Base-by-base conservation (phyloP, 257 asterid species). In the Fraxinus pennsylvanica region DNA sequence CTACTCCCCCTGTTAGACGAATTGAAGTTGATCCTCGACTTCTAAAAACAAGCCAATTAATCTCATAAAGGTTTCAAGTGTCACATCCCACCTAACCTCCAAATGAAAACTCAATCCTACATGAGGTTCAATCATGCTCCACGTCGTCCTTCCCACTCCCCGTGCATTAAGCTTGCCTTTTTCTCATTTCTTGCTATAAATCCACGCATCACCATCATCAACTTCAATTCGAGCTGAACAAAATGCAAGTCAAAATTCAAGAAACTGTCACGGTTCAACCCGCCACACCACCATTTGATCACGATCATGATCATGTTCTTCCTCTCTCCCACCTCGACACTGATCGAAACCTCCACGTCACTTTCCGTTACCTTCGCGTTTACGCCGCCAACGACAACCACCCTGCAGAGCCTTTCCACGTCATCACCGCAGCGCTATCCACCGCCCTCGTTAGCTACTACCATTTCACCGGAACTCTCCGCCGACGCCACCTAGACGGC, bases 311-410 rank as follows among this genome's bases (percentile, higher is more conserved):
- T 19, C 94, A 84, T 32, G 68, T 82, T 84, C 97, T 92, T 74
- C 72, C 92, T n/a, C 97, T 94, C 35, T 94, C 97, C 85, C 96
- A 92, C 91, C 82, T 94, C 83, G 97, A 94, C 88, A 84, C 86
- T 38, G 97, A 94, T 52, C 89, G 86, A 63, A 94, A 94, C 80
- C 91, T 90, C 81, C 82, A 81, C 79, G 86, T 94, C 81, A 85
- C 87, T 9, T 90, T 94, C 84, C 98, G 97, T 1, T 94, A 94
- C 88, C 88, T 92, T 45, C 96, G 98, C 54, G 88, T 91, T 13
- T 94, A 90, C 86, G 27, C 83, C 36, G 69, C 79, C 89, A 38
- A 73, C 74, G 68, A 63, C 83, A 38, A 47, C 61, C 65, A 71
- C 21, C 2, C 35, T 4, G 8, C 77, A 3, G 88, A 85, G 80